Conservation (phyloP, 352 stramenopile species). For the Globisporangium paddicum region DNA sequence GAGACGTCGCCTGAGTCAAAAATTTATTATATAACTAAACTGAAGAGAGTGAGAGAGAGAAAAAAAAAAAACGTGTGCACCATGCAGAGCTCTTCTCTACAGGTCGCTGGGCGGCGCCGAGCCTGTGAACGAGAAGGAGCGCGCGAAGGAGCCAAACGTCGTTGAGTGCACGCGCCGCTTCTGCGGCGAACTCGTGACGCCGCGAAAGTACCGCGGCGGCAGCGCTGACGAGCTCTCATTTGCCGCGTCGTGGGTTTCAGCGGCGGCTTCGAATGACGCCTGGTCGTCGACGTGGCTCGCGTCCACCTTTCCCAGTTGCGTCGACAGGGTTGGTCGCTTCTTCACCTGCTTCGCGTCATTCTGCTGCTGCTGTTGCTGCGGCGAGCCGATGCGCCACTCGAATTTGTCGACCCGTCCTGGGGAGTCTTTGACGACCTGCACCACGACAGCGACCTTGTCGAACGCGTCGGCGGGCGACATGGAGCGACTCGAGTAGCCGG, state of each 20-base stretch:
- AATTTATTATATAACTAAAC: too few relatives aligned
- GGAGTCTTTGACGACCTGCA: slow-evolving; percentile 43
- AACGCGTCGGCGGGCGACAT: slow-evolving; percentile 56
- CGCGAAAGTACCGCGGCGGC: slow-evolving; percentile 67
- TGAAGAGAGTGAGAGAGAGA: too few relatives aligned
- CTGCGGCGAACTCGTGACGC: slow-evolving; percentile 35
- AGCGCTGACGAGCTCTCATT: slow-evolving; percentile 12
- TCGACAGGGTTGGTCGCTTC: slow-evolving; percentile 3
- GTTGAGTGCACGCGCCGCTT: slow-evolving; percentile 78
- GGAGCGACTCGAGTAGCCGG: slow-evolving; percentile 18
- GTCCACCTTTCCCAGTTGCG: slow-evolving; percentile 3
- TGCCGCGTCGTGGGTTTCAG: background rate
- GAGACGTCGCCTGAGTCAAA: too few relatives aligned
- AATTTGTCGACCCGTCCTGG: slow-evolving; percentile 60
- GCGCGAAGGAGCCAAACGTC: slow-evolving; percentile 70
- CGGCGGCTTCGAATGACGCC: too few relatives aligned
- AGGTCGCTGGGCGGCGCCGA: slow-evolving; percentile 1
- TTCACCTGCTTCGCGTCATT: background rate
- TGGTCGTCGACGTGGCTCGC: background rate
- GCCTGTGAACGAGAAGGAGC: slow-evolving; percentile 66
- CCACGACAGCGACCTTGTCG: slow-evolving; percentile 44
- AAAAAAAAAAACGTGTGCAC: too few relatives aligned
- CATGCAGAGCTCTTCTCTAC: slow-evolving; percentile 2
- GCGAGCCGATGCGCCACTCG: slow-evolving; percentile 35
- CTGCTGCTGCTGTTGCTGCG: background rate